Evolutionary conservation across 352 stramenopile genomes (phyloP), one percentile per base, ranked within the genome.

Genomic region (Phytophthora megakarya): DNA sequence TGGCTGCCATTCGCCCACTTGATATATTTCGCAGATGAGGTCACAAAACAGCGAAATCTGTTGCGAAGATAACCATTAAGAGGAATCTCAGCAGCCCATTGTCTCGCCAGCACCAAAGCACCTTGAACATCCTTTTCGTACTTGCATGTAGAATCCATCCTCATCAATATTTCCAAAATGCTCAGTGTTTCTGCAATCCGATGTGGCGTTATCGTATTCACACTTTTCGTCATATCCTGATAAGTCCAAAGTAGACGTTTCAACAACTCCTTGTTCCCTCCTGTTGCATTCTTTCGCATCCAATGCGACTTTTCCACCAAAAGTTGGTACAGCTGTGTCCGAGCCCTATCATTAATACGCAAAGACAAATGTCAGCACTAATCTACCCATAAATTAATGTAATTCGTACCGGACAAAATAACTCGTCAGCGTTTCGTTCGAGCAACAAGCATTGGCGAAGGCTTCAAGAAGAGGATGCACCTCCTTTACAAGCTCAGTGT

Each of bases 91-190:
- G 23, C 3, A 28, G 22, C 23, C 44, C 44, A 50, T 23, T 1
- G 1, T 9, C 16, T 38, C 25, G 18, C 23, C 23, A 25, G 23
- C 25, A 38, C 16, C 45, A 52, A 9, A 25, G 28, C 11, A 28
- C 18, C 8, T n/a, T 28, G 45, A 52, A 52, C 19, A 28, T 52
- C 45, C 1, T 52, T 26, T 28, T 5, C 26, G 28, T 25, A 30
- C n/a, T 40, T 52, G 45, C 25, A 18, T 28, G 16, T 11, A 26
- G 26, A 18, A 40, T 40, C 10, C 9, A 40, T 26, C n/a, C 25
- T 12, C 45, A 52, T 52, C 26, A 40, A n/a, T n/a, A 12, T 40
- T 52, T 52, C 26, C n/a, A 52, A 3, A 25, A 52, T 52, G 28
- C 45, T 26, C 16, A 52, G 26, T 19, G 11, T 28, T 40, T 40